Evolutionary conservation across 139 green algal genomes (phyloP).

Genomic region (Nannochloris sp.): DNA sequence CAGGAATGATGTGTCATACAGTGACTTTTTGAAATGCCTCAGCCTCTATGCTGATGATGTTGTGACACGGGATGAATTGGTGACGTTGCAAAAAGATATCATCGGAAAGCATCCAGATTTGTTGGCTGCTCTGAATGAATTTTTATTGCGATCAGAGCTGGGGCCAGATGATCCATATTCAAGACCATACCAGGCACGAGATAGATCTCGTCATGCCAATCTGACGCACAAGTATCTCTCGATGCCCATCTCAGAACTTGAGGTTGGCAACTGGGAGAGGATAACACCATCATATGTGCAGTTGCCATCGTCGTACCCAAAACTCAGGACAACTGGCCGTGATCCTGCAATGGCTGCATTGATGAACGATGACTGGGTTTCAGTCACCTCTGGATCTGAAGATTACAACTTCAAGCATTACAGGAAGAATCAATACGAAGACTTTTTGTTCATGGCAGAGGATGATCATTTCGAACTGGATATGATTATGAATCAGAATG

Average conservation of each 20-base stretch:
- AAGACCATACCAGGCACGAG: conserved; percentile 17
- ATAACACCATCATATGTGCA: conserved; percentile 84
- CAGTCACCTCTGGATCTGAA: conserved; percentile 88
- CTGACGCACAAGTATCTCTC: conserved; percentile 69
- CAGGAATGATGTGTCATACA: conserved; percentile 49
- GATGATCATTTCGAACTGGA: conserved; percentile 97
- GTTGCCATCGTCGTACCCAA: conserved; percentile 53
- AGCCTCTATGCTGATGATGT: conserved; percentile 91
- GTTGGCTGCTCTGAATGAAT: conserved; percentile 71
- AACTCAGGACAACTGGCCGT: conserved; percentile 30
- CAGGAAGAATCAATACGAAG: conserved; percentile 99
- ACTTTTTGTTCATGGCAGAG: conserved; percentile 80
- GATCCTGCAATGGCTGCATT: conserved; percentile 38
- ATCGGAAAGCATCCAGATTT: conserved; percentile 79
- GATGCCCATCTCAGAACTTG: conserved; percentile 87
- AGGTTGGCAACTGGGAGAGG: conserved; percentile 58
- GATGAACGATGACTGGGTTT: conserved; percentile 89
- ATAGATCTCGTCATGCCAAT: conserved; percentile 13
- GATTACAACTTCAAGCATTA: conserved; percentile 92
- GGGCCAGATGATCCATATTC: conserved; percentile 32
- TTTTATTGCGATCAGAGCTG: conserved; percentile 62
- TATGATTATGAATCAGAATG: conserved; percentile 85
- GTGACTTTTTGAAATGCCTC: conserved; percentile 95
- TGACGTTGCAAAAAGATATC: conserved; percentile 74
- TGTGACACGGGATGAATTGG: conserved; percentile 76